These are phyloP conservation scores for Comarum palustre DNA, from an alignment of 306 rosid species.

Conservation along the genomic window DNA sequence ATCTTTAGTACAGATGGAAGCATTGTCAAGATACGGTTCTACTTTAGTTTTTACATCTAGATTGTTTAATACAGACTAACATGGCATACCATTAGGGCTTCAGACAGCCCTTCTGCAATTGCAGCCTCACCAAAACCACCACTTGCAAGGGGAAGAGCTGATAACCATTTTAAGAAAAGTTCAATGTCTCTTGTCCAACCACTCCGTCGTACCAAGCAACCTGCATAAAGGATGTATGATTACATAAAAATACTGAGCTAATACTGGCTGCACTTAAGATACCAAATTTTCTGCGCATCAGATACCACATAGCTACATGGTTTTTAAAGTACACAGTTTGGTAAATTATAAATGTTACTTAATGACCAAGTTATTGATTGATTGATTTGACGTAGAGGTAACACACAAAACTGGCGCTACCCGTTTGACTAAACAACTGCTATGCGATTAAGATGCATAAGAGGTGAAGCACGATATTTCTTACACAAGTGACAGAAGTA, in stretches of 20 bases:
- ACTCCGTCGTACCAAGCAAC: slow-evolving; percentile 76
- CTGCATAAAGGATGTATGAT: slow-evolving; percentile 42
- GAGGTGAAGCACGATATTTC: not conserved
- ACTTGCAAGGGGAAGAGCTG: slow-evolving; percentile 69
- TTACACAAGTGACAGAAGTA: not conserved
- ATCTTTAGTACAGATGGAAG: not conserved
- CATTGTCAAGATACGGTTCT: not conserved
- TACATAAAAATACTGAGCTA: not conserved
- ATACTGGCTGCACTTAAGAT: not conserved
- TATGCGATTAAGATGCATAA: not conserved
- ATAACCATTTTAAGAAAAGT: slow-evolving; percentile 65
- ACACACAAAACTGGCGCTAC: no score
- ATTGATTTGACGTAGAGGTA: no score
- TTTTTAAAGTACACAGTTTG: no score
- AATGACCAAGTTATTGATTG: no score
- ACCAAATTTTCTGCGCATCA: not conserved
- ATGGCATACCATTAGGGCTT: slow-evolving; percentile 79
- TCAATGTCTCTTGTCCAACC: slow-evolving; percentile 91
- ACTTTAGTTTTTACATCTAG: not conserved
- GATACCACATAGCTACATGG: no score
- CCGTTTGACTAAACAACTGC: not conserved
- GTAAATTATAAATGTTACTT: no score
- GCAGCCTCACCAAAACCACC: slow-evolving; percentile 95
- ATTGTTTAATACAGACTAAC: not conserved
- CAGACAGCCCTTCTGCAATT: slow-evolving; percentile 95